phyloP scores from a whole-genome alignment of 2,329 filamentous ascomycete genomes.

The Colletotrichum tamarilloi region DNA sequence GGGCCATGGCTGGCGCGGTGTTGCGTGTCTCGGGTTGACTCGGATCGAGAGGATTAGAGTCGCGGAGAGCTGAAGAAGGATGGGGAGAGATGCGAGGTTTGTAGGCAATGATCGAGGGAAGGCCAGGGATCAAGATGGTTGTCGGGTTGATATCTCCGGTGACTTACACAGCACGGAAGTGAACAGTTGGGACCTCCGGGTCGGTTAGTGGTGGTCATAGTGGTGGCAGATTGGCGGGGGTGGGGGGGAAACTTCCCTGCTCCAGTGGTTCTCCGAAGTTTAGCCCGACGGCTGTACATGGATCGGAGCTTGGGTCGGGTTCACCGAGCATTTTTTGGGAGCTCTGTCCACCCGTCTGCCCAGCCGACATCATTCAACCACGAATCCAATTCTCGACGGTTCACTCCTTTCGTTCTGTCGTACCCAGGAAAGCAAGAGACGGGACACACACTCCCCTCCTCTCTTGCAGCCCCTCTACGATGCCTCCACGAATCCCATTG shows the following conservation, averaged over 20 bases:
- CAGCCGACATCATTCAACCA: neutral
- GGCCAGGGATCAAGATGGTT: neutral
- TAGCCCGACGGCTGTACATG: slow-evolving; percentile 8
- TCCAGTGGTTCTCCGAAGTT: slow-evolving; percentile 26
- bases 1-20: slow-evolving; percentile 56
- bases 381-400: neutral
- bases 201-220: slow-evolving; percentile 6
- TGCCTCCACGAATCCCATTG: slow-evolving; percentile 46
- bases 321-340: slow-evolving; percentile 15
- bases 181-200: slow-evolving; percentile 5
- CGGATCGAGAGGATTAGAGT: neutral
- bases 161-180: slow-evolving; percentile 16
- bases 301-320: slow-evolving; percentile 23
- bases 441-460: neutral
- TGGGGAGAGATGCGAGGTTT: neutral
- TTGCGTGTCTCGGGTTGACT: too few relatives aligned
- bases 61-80: neutral
- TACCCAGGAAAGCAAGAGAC: neutral
- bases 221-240: slow-evolving; percentile 21
- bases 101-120: neutral
- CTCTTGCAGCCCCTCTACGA: slow-evolving; percentile 11
- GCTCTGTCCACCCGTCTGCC: slow-evolving; percentile 24
- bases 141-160: slow-evolving; percentile 16
- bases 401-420: neutral
- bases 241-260: neutral